Base-by-base conservation (phyloP, 2,329 filamentous ascomycete genomes). In the Eutypella sp. region DNA sequence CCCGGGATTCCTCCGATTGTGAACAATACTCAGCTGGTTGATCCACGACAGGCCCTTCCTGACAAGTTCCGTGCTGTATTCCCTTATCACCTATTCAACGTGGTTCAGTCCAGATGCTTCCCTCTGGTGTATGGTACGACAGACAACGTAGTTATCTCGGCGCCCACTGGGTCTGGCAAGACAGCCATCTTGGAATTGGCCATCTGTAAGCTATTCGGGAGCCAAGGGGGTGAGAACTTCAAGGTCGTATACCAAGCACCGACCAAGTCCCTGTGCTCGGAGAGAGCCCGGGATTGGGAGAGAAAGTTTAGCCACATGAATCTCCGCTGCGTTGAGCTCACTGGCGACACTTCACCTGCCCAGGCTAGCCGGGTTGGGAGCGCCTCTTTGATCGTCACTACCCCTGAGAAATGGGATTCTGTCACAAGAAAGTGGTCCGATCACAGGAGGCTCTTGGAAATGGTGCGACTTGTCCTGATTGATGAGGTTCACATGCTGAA, bases 361-460 rank as follows among this genome's bases (percentile, higher is more conserved):
- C 82, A 91, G 53, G 72, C 90, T 48, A 73, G 74, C 19, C 79
- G 76, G 44, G 84, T 92, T 5, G 83, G 89, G 49, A 80, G 74
- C 54, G 88, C 88, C 3, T 84, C 83, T 40, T 87, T 95, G 51
- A 92, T 95, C 53, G 77, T 95, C 50, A 93, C 89, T 0, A 95
- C 89, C 0, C 89, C 89, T 0, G 89, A 95, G 65, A 95, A 95
- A 59, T 95, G 89, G 89, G 89, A 95, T 60, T 92, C 87, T 48
- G 84, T 93, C 62, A 95, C 89, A 0, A 76, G 89, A 16, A 91
- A 89, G 59, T 95, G 89, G 89, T 82, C 84, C 55, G 89, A 95
- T 55, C 85, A 95, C 57, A 76, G 77, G 43, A 85, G 76, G 52
- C 69, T 95, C 16, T 80, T 95, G 65, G 78, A 84, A 47, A 73